Evolutionary conservation across 2,329 filamentous ascomycete species (phyloP).

Genomic region (Ascocoryne sarcoides): DNA sequence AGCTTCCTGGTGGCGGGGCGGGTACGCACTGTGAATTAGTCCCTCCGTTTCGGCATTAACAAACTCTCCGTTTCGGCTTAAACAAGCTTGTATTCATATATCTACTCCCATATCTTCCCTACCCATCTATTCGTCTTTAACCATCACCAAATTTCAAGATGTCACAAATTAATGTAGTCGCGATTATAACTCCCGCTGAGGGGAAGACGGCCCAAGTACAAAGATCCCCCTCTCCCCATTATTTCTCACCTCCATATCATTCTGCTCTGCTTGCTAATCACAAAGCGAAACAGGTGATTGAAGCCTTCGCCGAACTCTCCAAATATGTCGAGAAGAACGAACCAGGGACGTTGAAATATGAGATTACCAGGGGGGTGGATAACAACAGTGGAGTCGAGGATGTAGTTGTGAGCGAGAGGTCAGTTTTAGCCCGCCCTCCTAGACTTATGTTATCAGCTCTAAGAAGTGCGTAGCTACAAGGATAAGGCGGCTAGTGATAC

Average conservation of each 20-base stretch:
- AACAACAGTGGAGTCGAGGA: slow-evolving; percentile 22
- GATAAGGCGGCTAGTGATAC: slow-evolving; percentile 20
- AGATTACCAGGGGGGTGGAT: slow-evolving; percentile 18
- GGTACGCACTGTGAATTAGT: no score
- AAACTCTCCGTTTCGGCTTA: no score
- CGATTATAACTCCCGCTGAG: slow-evolving; percentile 19
- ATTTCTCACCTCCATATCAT: slow-evolving; percentile 1
- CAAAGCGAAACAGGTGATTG: slow-evolving; percentile 15
- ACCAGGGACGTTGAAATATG: slow-evolving; percentile 22
- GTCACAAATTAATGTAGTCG: slow-evolving; percentile 20
- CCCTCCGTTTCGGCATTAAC: no score
- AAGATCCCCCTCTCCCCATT: not conserved
- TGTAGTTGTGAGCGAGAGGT: slow-evolving; percentile 26
- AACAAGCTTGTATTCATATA: no score
- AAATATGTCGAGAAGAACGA: slow-evolving; percentile 20
- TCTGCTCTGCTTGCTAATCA: not conserved
- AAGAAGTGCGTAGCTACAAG: slow-evolving; percentile 18
- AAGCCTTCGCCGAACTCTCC: slow-evolving; percentile 19
- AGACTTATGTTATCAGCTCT: not conserved
- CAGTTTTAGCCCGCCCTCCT: not conserved
- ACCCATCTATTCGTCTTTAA: not conserved
- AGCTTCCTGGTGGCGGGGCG: no score
- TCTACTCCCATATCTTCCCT: no score
- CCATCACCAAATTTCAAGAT: slow-evolving; percentile 6
- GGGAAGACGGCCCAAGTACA: slow-evolving; percentile 24